Evolutionary conservation across 352 stramenopile genomes (phyloP).

Genomic region (Thalassiosira pacifica): DNA sequence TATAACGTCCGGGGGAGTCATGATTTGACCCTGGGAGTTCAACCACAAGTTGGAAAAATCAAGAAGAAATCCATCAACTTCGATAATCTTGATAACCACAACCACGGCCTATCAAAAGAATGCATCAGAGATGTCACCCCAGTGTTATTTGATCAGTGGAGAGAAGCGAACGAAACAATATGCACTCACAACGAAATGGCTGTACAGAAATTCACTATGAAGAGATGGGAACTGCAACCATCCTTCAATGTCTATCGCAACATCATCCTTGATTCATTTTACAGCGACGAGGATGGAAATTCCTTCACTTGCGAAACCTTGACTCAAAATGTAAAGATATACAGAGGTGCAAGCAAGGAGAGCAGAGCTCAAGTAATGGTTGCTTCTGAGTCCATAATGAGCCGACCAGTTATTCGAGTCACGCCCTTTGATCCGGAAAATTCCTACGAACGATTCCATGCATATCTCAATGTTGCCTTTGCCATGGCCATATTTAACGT

Average conservation of each 20-base stretch:
- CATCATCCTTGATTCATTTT: constrained; percentile 8
- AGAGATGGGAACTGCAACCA: constrained; percentile 21
- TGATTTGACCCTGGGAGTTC: no score
- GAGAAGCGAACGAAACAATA: constrained; percentile 17
- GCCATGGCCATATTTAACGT: no score
- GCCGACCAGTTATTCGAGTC: constrained; percentile 30
- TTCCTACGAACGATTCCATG: constrained; percentile 41
- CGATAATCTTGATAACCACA: background rate
- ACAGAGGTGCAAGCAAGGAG: background rate
- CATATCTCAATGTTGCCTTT: no score
- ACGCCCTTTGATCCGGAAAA: constrained; percentile 17
- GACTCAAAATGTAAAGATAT: no score
- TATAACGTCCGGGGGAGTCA: no score
- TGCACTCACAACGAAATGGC: background rate
- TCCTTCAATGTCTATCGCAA: constrained; percentile 18
- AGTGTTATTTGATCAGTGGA: constrained; percentile 22
- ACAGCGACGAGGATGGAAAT: background rate
- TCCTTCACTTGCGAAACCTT: background rate
- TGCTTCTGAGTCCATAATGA: background rate
- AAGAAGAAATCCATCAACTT: no score
- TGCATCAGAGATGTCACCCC: constrained; percentile 22
- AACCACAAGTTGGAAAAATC: no score
- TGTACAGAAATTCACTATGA: constrained; percentile 5
- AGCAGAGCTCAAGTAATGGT: background rate
- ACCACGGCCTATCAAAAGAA: background rate